phyloP scores from a whole-genome alignment of 2,329 filamentous ascomycete genomes.

The Pseudogymnoascus sp. region DNA sequence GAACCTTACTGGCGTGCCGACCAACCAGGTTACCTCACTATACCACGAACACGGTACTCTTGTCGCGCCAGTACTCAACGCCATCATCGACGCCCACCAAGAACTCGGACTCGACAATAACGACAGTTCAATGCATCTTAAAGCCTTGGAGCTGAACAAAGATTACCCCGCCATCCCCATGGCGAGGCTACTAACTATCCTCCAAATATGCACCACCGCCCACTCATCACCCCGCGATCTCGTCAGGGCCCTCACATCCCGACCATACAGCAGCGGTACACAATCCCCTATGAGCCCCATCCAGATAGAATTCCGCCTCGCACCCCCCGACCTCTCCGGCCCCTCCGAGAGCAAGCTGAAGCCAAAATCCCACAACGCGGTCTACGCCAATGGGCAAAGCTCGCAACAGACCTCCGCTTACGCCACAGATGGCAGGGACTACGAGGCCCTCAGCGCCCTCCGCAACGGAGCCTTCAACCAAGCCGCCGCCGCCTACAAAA shows the following conservation, averaged over 20 bases:
- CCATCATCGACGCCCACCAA: slow-evolving; percentile 33
- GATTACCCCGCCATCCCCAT: slow-evolving; percentile 46
- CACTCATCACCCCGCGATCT: slow-evolving; percentile 51
- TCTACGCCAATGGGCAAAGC: not conserved
- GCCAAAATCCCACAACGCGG: slow-evolving; percentile 11
- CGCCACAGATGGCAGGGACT: not conserved
- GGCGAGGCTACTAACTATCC: slow-evolving; percentile 42
- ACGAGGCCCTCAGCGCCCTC: slow-evolving; percentile 14
- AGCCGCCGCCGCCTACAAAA: slow-evolving; percentile 50
- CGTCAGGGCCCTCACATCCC: slow-evolving; percentile 42
- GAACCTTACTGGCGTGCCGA: slow-evolving; percentile 39
- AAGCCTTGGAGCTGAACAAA: slow-evolving; percentile 44
- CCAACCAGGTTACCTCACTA: slow-evolving; percentile 43
- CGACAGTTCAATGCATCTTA: slow-evolving; percentile 37
- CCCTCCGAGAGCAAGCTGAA: slow-evolving; percentile 1
- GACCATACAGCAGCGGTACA: slow-evolving; percentile 7
- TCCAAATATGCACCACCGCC: slow-evolving; percentile 49
- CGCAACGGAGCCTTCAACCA: slow-evolving; percentile 42
- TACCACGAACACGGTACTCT: slow-evolving; percentile 55
- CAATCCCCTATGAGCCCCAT: slow-evolving; percentile 14
- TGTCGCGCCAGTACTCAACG: slow-evolving; percentile 45
- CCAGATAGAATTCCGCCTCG: slow-evolving; percentile 24
- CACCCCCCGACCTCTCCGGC: slow-evolving; percentile 16
- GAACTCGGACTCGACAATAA: slow-evolving; percentile 32
- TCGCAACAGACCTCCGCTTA: not conserved